Percentiles rank a stretch among this genome's conserved stretches.
Conservation (phyloP, 2,329 filamentous ascomycete species). For the Alternaria angustiovoidea region DNA sequence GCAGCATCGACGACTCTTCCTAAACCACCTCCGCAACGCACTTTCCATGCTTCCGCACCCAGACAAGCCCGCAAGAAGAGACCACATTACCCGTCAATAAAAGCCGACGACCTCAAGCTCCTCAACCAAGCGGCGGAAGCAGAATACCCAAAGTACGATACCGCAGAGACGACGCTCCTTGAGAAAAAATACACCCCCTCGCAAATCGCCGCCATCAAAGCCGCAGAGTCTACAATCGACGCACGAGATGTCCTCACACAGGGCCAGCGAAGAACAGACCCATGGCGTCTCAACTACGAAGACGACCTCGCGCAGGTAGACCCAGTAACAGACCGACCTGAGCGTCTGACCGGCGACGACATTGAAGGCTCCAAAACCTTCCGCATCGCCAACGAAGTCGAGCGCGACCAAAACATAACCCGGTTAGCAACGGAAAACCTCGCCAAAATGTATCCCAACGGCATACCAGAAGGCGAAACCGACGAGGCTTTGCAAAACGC, state of each 20-base stretch:
- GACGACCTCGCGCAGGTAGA: conserved; percentile 80
- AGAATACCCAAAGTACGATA: conserved; percentile 69
- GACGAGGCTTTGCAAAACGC: conserved; percentile 33
- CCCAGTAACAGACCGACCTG: conserved; percentile 72
- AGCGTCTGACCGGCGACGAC: conserved; percentile 50
- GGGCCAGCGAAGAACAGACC: conserved; percentile 74
- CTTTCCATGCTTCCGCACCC: conserved; percentile 52
- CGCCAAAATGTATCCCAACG: conserved; percentile 48
- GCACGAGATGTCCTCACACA: conserved; percentile 77
- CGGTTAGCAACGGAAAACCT: conserved; percentile 45
- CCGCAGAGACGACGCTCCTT: conserved; percentile 58
- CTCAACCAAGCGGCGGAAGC: conserved; percentile 42
- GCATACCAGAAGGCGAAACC: conserved; percentile 41
- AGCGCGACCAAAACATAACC: conserved; percentile 43
- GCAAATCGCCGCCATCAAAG: conserved; percentile 82
- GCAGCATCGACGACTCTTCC: conserved; percentile 33
- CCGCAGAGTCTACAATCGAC: conserved; percentile 79
- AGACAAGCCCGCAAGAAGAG: conserved; percentile 47
- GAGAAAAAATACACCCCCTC: conserved; percentile 75
- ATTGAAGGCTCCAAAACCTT: conserved; percentile 35
- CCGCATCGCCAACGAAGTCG: conserved; percentile 41
- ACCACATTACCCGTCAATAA: conserved; percentile 56
- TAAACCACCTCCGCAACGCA: conserved; percentile 49
- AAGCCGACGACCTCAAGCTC: conserved; percentile 51
- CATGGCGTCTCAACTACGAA: conserved; percentile 73